Evolutionary conservation across 352 stramenopile species (phyloP).

Genomic region (Phytophthora aleatoria): DNA sequence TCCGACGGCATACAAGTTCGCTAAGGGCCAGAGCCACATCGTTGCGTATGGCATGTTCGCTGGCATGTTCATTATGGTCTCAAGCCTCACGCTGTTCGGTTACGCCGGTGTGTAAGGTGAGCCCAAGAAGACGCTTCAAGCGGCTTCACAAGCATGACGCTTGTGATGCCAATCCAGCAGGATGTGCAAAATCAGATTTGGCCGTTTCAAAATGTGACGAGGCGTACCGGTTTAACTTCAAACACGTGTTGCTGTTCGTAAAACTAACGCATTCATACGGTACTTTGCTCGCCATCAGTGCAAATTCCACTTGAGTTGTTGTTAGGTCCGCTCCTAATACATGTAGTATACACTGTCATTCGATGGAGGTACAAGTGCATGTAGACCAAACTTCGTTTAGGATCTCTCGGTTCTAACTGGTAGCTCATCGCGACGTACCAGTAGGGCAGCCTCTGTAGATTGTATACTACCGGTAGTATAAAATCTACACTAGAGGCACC

Average conservation of each 20-base stretch:
- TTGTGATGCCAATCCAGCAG: neutral
- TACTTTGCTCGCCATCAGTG: neutral
- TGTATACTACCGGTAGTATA: too few relatives aligned
- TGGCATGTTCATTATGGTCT: constrained; percentile 89
- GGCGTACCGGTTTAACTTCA: neutral
- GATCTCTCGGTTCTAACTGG: too few relatives aligned
- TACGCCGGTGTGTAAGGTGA: constrained; percentile 53
- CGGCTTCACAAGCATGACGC: too few relatives aligned
- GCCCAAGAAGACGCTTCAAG: too few relatives aligned
- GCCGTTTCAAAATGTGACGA: constrained; percentile 1
- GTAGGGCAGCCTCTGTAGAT: too few relatives aligned
- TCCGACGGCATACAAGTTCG: constrained; percentile 90
- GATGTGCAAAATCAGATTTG: neutral
- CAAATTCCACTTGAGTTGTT: neutral
- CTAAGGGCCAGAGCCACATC: constrained; percentile 74
- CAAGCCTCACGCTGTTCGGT: constrained; percentile 88
- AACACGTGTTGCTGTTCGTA: constrained; percentile 1
- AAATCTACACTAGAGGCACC: too few relatives aligned
- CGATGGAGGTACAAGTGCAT: too few relatives aligned
- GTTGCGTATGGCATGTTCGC: constrained; percentile 78
- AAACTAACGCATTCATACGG: neutral
- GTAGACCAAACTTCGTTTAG: too few relatives aligned
- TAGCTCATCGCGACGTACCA: too few relatives aligned
- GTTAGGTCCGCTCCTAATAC: too few relatives aligned
- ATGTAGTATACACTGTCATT: too few relatives aligned